phyloP scores from a whole-genome alignment of 495 filamentous ascomycete species.

The Daldinia concentrica region DNA sequence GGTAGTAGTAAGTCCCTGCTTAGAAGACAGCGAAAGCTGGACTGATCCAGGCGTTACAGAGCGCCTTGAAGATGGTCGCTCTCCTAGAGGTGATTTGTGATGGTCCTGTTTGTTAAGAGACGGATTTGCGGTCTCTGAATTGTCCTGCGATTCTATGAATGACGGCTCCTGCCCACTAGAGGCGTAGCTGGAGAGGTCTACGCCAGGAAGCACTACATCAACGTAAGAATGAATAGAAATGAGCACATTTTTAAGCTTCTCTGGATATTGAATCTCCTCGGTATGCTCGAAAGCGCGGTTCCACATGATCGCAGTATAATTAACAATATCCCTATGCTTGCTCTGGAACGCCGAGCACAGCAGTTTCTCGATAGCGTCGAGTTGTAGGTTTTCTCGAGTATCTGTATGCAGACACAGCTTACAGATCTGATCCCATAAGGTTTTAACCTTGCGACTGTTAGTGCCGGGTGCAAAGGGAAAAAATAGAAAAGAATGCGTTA shows the following conservation, averaged over 20 bases:
- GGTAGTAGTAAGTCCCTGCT: constrained; percentile 43
- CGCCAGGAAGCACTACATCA: constrained; percentile 53
- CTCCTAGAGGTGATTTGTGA: constrained; percentile 32
- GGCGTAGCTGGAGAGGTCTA: constrained; percentile 47
- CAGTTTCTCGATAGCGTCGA: constrained; percentile 52
- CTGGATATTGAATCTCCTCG: constrained; percentile 53
- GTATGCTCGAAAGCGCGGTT: constrained; percentile 52
- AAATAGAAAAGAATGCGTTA: constrained; percentile 6
- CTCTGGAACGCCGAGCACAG: constrained; percentile 56
- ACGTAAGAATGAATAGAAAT: constrained; percentile 51
- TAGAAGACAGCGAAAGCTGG: constrained; percentile 36
- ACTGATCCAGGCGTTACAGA: constrained; percentile 43
- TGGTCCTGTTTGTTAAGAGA: constrained; percentile 32
- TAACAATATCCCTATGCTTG: constrained; percentile 55
- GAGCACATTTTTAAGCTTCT: constrained; percentile 52
- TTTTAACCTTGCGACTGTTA: constrained; percentile 47
- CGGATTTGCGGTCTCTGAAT: constrained; percentile 41
- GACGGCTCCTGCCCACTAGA: constrained; percentile 43
- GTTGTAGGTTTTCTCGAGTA: constrained; percentile 47
- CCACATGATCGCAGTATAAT: constrained; percentile 53
- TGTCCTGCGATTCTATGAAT: constrained; percentile 66
- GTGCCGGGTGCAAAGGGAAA: neutral
- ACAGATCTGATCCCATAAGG: constrained; percentile 55
- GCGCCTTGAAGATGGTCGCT: constrained; percentile 34
- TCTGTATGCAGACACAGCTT: constrained; percentile 42